A percentile compares a stretch with the other conserved stretches of the same genome.
phyloP scores from a whole-genome alignment of 1,284 basidiomycete genomes.

The Boletellus deceptivus region DNA sequence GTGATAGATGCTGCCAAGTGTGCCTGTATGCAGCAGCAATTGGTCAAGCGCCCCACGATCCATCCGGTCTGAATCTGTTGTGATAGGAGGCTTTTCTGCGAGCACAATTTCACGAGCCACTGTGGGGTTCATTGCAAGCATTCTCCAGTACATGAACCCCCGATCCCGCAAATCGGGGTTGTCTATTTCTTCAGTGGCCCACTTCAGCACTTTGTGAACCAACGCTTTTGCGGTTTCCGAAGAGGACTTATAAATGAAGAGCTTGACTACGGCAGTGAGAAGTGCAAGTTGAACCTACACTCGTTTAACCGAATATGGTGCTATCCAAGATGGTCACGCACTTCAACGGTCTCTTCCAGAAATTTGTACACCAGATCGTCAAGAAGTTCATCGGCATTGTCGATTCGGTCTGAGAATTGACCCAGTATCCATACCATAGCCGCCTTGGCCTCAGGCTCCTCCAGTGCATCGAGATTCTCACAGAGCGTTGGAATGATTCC shows the following conservation, averaged over 20 bases:
- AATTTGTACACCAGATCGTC: conserved; percentile 92
- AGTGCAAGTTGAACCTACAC: conserved; percentile 91
- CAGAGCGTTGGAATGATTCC: conserved; percentile 92
- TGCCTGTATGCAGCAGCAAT: conserved; percentile 76
- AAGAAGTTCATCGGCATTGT: conserved; percentile 93
- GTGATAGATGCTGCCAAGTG: conserved; percentile 84
- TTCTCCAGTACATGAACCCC: conserved; percentile 99
- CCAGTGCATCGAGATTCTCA: conserved; percentile 87
- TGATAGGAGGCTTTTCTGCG: conserved; percentile 91
- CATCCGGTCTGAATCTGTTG: conserved; percentile 98
- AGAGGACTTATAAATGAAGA: conserved; percentile 89
- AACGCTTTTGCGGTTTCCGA: conserved; percentile 87
- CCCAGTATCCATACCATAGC: conserved; percentile 99
- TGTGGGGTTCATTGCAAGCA: conserved; percentile 91
- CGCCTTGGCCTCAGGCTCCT: conserved; percentile 95
- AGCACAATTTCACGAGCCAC: conserved; percentile 92
- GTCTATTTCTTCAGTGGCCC: conserved; percentile 96
- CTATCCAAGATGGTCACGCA: conserved; percentile 34
- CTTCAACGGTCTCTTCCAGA: conserved; percentile 91
- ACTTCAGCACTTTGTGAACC: conserved; percentile 94
- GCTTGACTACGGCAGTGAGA: conserved; percentile 93
- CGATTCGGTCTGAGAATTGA: conserved; percentile 94
- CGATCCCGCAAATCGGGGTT: conserved; percentile 96
- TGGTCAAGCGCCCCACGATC: conserved; percentile 94
- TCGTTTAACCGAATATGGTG: neutral